Percentiles rank a stretch among this genome's conserved stretches.
Evolutionary conservation across 179 eudicot genomes (phyloP).

Genomic region (Silene coronaria): DNA sequence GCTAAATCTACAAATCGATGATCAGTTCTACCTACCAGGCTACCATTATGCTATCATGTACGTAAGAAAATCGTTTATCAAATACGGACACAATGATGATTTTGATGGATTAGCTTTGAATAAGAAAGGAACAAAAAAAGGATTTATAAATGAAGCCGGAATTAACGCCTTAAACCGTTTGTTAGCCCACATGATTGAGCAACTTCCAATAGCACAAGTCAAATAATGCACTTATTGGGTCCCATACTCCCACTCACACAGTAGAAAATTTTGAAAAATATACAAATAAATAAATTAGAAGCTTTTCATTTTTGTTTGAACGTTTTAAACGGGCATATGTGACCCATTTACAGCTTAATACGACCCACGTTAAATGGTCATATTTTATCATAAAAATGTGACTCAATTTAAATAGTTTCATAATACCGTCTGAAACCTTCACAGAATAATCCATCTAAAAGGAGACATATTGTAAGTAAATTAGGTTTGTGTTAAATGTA

Average conservation of each 20-base stretch:
- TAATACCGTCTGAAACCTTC: no score
- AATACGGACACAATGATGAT: not conserved
- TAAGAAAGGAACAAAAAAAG: not conserved
- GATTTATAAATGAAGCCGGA: not conserved
- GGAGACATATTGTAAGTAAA: no score
- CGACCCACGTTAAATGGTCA: no score
- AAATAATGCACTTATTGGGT: not conserved
- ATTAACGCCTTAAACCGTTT: slow-evolving; percentile 8
- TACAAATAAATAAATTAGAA: no score
- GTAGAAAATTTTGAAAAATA: no score
- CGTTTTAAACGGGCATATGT: no score
- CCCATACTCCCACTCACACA: not conserved
- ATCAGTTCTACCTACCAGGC: not conserved
- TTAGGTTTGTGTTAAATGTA: not conserved
- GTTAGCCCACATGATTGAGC: not conserved
- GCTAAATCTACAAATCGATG: not conserved
- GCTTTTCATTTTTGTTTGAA: no score
- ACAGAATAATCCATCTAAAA: no score
- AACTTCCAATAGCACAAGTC: slow-evolving; percentile 5
- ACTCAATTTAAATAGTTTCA: no score
- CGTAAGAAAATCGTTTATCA: not conserved
- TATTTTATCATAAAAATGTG: no score
- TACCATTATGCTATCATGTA: not conserved
- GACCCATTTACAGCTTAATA: no score
- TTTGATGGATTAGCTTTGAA: not conserved